Percentiles rank a stretch among this genome's conserved stretches.
phyloP scores from a whole-genome alignment of 305 asterid species.

The Fraxinus latifolia region DNA sequence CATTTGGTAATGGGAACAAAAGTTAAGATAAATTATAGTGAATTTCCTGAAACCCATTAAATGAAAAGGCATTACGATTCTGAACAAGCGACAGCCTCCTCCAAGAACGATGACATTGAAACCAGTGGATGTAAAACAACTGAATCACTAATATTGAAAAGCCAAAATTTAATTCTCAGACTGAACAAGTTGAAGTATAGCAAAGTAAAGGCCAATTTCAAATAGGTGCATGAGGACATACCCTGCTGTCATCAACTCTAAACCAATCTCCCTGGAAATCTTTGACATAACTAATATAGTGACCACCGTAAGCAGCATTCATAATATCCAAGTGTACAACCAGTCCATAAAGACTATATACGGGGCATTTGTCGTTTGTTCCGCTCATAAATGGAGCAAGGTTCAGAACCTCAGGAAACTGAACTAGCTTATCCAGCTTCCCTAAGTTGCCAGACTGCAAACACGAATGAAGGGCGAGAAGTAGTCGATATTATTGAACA shows the following conservation, averaged over 20 bases:
- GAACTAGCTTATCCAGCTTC: conserved; percentile 48
- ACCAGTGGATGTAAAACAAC: neutral
- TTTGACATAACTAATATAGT: conserved; percentile 57
- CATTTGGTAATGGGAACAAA: neutral
- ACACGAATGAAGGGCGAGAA: neutral
- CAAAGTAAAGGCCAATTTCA: neutral
- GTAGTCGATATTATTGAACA: neutral
- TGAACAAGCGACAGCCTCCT: neutral
- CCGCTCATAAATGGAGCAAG: conserved; percentile 54
- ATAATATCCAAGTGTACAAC: conserved; percentile 53
- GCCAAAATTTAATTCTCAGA: neutral
- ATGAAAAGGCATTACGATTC: neutral
- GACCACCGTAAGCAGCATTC: conserved; percentile 50
- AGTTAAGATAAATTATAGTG: neutral
- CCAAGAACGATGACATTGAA: neutral
- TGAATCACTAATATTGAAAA: neutral
- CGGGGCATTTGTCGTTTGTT: conserved; percentile 38
- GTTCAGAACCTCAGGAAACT: conserved; percentile 54
- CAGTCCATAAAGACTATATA: conserved; percentile 50
- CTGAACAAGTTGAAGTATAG: neutral
- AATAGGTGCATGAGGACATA: conserved; percentile 23
- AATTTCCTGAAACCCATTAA: neutral
- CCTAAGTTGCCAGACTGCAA: conserved; percentile 52
- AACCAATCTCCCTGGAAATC: conserved; percentile 50
- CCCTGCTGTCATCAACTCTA: conserved; percentile 54